Base-by-base conservation (phyloP, 2,329 filamentous ascomycete species). In the Microsporum audouinii region DNA sequence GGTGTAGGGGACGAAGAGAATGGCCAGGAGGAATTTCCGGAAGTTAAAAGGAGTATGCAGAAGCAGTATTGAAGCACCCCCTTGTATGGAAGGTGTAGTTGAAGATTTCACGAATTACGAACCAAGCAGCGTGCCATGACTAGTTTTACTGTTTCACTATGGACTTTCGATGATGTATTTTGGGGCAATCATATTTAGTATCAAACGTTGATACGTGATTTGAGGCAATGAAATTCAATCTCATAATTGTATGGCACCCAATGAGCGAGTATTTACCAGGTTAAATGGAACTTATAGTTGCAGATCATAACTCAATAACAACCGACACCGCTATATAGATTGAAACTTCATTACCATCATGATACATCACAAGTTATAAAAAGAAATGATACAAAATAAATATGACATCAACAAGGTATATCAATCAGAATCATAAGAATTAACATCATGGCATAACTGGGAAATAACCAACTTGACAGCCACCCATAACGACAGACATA, bases 31-130 rank as follows among this genome's bases (percentile, higher is more conserved):
- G 43, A 60, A 12, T 60, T 56, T 33, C 57, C 59, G 7, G 39
- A 65, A 34, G 34, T 60, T 23, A 63, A 63, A 36, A 61, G 31
- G 60, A 53, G 39, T 14, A 61, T 63, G 62, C 60, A 60, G 49
- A 63, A 63, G 36, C 53, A 56, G 23, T 60, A 62, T 33, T 60
- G 34, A 58, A 33, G 33, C 23, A 23, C 38, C 38, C n/a, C 4
- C 39, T 14, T 53, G 14, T 53, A 17, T 17, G 31, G 12, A 4
- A 27, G 17, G 23, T 14, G 17, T 12, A 33, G 5, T 14, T 10
- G 29, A 53, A 5, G 17, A 23, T 53, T 33, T 34, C 14, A 33
- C 4, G 31, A 53, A 29, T 53, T 33, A 33, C 27, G 12, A 33
- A 33, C 49, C 12, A 53, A 5, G 45, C 3, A n/a, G 10, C 14